These are phyloP conservation scores for Fennellomyces sp. DNA, from an alignment of 371 early-diverging fungal species.

Conservation along the genomic window DNA sequence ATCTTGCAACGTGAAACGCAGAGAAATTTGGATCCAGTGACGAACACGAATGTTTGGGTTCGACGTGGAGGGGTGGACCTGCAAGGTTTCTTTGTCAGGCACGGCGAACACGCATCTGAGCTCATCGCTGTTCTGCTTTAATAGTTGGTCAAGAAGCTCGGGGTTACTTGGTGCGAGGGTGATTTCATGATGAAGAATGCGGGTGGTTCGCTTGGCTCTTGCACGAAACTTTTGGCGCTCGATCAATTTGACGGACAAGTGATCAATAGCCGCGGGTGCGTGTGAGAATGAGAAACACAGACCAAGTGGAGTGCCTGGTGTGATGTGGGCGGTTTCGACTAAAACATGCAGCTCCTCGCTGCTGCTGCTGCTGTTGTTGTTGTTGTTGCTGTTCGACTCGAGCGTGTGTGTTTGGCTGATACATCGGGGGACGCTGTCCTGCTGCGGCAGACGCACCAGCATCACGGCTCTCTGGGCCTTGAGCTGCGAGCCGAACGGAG, in stretches of 20 bases:
- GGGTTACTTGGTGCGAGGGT: constrained; percentile 20
- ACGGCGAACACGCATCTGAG: constrained; percentile 27
- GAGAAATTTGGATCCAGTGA: constrained; percentile 42
- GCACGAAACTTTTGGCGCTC: constrained; percentile 46
- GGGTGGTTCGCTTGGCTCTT: constrained; percentile 33
- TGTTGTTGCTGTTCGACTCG: neutral
- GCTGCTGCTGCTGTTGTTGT: neutral
- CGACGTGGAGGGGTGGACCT: constrained; percentile 34
- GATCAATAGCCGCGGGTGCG: constrained; percentile 19
- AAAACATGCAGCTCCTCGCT: constrained; percentile 23
- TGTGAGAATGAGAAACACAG: constrained; percentile 24
- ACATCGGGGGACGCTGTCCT: constrained; percentile 27
- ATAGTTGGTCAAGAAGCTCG: neutral
- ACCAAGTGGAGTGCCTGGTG: constrained; percentile 30
- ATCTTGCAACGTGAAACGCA: constrained; percentile 22
- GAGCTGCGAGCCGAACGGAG: constrained; percentile 9
- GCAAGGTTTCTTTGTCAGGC: constrained; percentile 35
- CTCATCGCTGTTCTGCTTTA: constrained; percentile 1
- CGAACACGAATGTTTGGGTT: constrained; percentile 41
- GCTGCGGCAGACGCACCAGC: constrained; percentile 27
- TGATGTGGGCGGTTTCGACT: constrained; percentile 32
- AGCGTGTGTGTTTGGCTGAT: constrained; percentile 37
- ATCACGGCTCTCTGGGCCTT: constrained; percentile 22
- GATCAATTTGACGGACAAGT: constrained; percentile 32
- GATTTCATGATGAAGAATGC: constrained; percentile 42